Evolutionary conservation across 148 eudicot species (phyloP).

Genomic region (Camellia lanceoleosa): DNA sequence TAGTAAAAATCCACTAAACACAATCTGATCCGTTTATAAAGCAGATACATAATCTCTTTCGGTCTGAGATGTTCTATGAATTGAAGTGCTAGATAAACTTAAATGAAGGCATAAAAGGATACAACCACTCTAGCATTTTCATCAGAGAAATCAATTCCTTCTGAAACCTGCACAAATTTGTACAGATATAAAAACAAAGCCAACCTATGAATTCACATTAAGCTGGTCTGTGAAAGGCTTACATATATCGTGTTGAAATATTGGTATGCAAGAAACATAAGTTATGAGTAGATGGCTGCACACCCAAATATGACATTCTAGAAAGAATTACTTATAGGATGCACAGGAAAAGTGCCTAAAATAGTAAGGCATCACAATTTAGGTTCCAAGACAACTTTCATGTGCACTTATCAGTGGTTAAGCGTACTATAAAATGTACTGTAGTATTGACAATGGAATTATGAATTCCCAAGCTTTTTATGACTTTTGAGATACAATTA

Average conservation of each 20-base stretch:
- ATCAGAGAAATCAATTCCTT: conserved; percentile 97
- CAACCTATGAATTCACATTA: background rate
- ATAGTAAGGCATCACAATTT: background rate
- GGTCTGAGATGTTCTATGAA: background rate
- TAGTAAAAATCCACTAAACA: background rate
- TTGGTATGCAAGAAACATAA: background rate
- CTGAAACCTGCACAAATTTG: conserved; percentile 69
- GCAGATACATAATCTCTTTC: background rate
- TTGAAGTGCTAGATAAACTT: conserved; percentile 1
- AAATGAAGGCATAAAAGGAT: conserved; percentile 54
- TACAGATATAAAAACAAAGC: background rate
- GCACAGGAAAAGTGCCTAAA: conserved; percentile 1
- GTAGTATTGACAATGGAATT: background rate
- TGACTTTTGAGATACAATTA: no score
- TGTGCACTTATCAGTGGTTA: background rate
- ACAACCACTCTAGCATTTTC: conserved; percentile 95
- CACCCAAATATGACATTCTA: background rate
- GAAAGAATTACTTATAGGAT: background rate
- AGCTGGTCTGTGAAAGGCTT: background rate
- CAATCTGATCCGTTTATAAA: background rate
- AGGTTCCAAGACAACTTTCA: background rate
- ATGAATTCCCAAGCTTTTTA: background rate
- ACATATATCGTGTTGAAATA: background rate
- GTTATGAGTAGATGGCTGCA: background rate
- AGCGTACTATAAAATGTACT: background rate